Evolutionary conservation across 148 eudicot species (phyloP), one percentile per base, ranked within the genome.

Genomic region (Dianthus caryophyllus): DNA sequence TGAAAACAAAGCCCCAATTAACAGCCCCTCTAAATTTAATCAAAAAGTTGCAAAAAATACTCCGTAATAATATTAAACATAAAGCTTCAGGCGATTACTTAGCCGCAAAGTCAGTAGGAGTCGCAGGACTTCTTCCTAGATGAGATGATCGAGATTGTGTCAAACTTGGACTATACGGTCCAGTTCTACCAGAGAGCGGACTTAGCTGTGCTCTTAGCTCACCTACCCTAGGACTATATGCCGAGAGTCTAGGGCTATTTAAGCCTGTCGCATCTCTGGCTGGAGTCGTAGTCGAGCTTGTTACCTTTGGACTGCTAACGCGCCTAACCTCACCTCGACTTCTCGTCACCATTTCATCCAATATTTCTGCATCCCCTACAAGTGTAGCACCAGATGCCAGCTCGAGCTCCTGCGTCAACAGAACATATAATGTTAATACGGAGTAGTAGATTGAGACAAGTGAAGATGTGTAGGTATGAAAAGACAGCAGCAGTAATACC

Each of bases 301-400:
- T 86, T 1, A 91, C 69, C 69, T 81, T 91, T 15, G 95, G 89
- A 71, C 95, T 88, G 69, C 77, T 66, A 0, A 74, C 80, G 8
- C 74, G 89, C 76, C 84, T 79, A 10, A 91, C 73, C 76, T 91
- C 97, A 38, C 97, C 97, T 25, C 97, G 80, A 76, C 97, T 90
- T 80, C 97, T 85, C 4, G 95, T 90, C 39, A 90, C 80, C 57
- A 85, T 77, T 44, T 79, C 95, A 62, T 90, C 97, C 36, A 90
- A 46, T 22, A 88, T 75, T 76, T 88, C 97, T 61, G 72, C 89
- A 15, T 82, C 85, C 38, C 82, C 83, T 16, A 84, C 78, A 73
- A 54, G 64, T 17, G 91, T 69, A 49, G 81, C 73, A 55, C 82
- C 75, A 49, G 79, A 77, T 6, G 87, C 87, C 61, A 79, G 41